A percentile compares a stretch with the other conserved stretches of the same genome.
phyloP scores from a whole-genome alignment of 768 basidiomycete species.

The Lactarius deliciosus region DNA sequence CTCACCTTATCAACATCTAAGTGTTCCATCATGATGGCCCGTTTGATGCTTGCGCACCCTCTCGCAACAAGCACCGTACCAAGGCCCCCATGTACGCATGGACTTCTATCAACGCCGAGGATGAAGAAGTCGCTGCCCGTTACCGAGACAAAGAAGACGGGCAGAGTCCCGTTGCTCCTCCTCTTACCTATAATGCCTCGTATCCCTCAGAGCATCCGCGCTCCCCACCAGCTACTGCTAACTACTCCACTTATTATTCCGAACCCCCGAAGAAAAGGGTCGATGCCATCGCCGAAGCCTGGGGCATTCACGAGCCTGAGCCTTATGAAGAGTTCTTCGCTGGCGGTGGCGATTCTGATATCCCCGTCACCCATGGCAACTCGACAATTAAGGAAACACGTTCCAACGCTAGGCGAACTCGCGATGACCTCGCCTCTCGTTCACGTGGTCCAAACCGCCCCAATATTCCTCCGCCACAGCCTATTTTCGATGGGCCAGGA shows the following conservation, averaged over 20 bases:
- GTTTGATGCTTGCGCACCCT: constrained; percentile 89
- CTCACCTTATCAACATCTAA: constrained; percentile 34
- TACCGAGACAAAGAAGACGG: constrained; percentile 29
- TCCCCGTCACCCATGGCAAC: constrained; percentile 50
- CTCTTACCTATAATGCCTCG: constrained; percentile 39
- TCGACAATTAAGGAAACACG: constrained; percentile 17
- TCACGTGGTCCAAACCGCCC: constrained; percentile 45
- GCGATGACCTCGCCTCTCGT: constrained; percentile 43
- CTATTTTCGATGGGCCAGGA: constrained; percentile 51
- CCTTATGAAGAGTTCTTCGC: constrained; percentile 89
- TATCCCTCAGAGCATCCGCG: constrained; percentile 46
- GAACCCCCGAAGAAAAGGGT: constrained; percentile 80
- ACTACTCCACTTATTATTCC: constrained; percentile 35
- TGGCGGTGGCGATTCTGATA: constrained; percentile 61
- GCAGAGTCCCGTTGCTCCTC: constrained; percentile 26
- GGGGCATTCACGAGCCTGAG: constrained; percentile 92
- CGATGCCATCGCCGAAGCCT: constrained; percentile 87
- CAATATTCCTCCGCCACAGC: constrained; percentile 74
- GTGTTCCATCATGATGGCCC: constrained; percentile 94
- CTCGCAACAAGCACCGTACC: constrained; percentile 76
- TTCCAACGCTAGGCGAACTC: constrained; percentile 39
- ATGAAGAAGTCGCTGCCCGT: constrained; percentile 42
- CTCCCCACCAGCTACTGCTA: constrained; percentile 13
- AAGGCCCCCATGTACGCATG: constrained; percentile 86
- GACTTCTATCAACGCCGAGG: constrained; percentile 43